These are phyloP conservation scores for Xylaria acuta DNA, from an alignment of 495 filamentous ascomycete species.

Conservation along the genomic window DNA sequence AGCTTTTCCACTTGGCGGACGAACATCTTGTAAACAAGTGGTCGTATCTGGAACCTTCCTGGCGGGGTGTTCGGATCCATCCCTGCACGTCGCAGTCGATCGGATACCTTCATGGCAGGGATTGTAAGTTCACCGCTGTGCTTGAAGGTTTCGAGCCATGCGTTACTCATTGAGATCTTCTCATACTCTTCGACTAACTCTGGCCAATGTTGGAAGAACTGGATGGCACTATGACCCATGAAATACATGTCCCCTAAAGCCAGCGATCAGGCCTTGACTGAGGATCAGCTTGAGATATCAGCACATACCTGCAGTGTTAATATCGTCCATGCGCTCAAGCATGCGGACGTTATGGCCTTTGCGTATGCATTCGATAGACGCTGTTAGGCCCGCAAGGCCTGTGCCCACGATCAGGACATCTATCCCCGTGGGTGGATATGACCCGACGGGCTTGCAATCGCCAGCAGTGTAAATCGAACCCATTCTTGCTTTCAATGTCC, in stretches of 20 bases:
- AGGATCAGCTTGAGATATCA: conserved; percentile 20
- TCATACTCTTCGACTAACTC: conserved; percentile 57
- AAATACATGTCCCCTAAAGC: conserved; percentile 61
- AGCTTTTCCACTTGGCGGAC: conserved; percentile 56
- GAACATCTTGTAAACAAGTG: conserved; percentile 63
- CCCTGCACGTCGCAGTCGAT: conserved; percentile 44
- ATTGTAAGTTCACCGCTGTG: conserved; percentile 58
- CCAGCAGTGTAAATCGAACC: conserved; percentile 35
- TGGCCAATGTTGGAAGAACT: conserved; percentile 64
- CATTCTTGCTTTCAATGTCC: conserved; percentile 29
- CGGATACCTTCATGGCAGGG: conserved; percentile 46
- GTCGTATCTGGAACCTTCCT: conserved; percentile 54
- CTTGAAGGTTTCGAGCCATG: conserved; percentile 60
- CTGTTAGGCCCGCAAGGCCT: conserved; percentile 68
- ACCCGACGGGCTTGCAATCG: conserved; percentile 46
- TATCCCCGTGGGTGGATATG: conserved; percentile 55
- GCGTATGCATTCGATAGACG: conserved; percentile 67
- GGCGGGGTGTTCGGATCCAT: conserved; percentile 49
- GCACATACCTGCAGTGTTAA: conserved; percentile 47
- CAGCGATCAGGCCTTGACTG: not conserved
- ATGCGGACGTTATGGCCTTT: conserved; percentile 68
- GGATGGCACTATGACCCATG: conserved; percentile 57
- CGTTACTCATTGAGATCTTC: conserved; percentile 52
- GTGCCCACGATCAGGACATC: conserved; percentile 67
- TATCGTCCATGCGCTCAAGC: conserved; percentile 56